These are phyloP conservation scores for Neurospora sp. DNA, from an alignment of 2,329 filamentous ascomycete genomes.

Conservation along the genomic window DNA sequence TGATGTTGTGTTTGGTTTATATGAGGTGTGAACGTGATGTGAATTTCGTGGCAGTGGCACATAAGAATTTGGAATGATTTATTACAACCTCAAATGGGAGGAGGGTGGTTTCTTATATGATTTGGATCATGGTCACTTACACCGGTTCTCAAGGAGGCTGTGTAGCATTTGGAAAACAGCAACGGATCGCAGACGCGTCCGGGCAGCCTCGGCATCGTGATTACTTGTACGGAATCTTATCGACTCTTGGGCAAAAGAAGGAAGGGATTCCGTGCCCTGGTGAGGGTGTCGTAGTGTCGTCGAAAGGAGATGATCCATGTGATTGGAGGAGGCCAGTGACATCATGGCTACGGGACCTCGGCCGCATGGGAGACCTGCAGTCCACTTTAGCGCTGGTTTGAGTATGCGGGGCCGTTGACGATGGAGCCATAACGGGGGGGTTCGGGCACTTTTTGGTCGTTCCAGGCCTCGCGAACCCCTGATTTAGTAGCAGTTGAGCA, in stretches of 20 bases:
- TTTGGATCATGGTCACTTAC: neutral
- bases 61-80: neutral
- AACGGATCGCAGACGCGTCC: neutral
- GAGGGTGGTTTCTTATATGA: neutral
- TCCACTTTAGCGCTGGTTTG: neutral
- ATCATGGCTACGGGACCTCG: neutral
- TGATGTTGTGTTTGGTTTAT: neutral
- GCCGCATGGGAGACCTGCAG: neutral
- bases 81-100: neutral
- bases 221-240: neutral
- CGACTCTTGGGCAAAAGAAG: neutral
- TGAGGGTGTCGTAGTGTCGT: neutral
- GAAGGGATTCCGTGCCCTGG: neutral
- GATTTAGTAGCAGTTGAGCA: neutral
- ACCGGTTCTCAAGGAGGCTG: neutral
- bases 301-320: neutral
- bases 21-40: neutral
- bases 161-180: neutral
- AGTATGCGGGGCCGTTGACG: neutral
- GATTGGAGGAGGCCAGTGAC: neutral
- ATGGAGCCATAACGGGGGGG: neutral
- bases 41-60: neutral
- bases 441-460: neutral
- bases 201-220: neutral
- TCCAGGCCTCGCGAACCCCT: neutral